A percentile compares a stretch with the other conserved stretches of the same genome.
These are phyloP conservation scores for Lasiodiplodia hormozganensis DNA, from an alignment of 2,329 filamentous ascomycete species.

Conservation along the genomic window DNA sequence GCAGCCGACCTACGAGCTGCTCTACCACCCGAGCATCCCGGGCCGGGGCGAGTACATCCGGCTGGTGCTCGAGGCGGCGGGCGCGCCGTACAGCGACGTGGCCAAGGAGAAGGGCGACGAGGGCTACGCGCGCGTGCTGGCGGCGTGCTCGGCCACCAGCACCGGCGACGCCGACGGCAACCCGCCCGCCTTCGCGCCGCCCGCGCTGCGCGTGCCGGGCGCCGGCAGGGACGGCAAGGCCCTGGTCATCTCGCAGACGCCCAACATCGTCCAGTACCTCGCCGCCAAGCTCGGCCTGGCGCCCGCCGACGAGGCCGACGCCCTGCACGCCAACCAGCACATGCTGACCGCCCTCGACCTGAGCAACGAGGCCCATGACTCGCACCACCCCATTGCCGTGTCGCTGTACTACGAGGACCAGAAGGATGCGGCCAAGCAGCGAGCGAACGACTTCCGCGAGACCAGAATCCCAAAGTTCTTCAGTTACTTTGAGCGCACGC, in stretches of 20 bases:
- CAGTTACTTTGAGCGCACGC: constrained; percentile 71
- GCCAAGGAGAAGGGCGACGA: constrained; percentile 55
- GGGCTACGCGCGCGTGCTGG: constrained; percentile 60
- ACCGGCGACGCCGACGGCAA: constrained; percentile 61
- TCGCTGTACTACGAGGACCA: constrained; percentile 76
- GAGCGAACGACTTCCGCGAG: constrained; percentile 64
- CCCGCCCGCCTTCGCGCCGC: constrained; percentile 71
- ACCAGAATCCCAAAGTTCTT: constrained; percentile 75
- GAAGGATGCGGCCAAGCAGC: constrained; percentile 68
- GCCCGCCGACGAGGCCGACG: constrained; percentile 49
- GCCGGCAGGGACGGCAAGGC: constrained; percentile 60
- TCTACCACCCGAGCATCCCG: constrained; percentile 76
- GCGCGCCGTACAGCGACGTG: constrained; percentile 69
- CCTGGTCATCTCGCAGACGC: constrained; percentile 71
- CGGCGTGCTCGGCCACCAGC: constrained; percentile 54
- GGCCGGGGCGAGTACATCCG: constrained; percentile 79
- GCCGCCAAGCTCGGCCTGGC: constrained; percentile 55
- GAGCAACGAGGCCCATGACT: constrained; percentile 75
- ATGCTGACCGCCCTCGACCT: constrained; percentile 75
- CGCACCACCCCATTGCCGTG: constrained; percentile 72
- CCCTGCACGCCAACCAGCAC: constrained; percentile 68
- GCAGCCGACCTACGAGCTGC: constrained; percentile 63
- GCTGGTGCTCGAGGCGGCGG: constrained; percentile 73
- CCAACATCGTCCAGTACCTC: constrained; percentile 76
- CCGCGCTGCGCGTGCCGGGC: constrained; percentile 63